Conservation (phyloP, 2,329 filamentous ascomycete genomes). For the Verticillium zaregamsianum region DNA sequence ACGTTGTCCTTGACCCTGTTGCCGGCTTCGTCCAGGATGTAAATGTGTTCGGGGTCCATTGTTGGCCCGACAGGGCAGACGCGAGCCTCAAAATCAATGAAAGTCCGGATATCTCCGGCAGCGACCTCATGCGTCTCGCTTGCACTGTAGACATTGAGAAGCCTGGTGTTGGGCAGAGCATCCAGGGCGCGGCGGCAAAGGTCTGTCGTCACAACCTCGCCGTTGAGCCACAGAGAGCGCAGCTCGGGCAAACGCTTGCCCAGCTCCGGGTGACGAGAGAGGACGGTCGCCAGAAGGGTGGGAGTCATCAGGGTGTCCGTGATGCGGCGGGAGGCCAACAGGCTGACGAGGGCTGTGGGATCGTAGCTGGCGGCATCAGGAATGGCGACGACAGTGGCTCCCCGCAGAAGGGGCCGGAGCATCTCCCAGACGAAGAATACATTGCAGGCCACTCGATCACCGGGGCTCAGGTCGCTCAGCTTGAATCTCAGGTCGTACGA, state of each 20-base stretch:
- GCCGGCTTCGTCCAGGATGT: constrained; percentile 67
- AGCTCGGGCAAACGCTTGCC: constrained; percentile 60
- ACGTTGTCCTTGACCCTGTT: constrained; percentile 58
- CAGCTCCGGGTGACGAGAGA: constrained; percentile 65
- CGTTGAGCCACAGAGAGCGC: constrained; percentile 73
- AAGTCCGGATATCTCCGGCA: constrained; percentile 68
- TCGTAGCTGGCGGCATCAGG: constrained; percentile 77
- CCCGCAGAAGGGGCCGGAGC: constrained; percentile 68
- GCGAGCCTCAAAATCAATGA: constrained; percentile 56
- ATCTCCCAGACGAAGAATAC: constrained; percentile 89
- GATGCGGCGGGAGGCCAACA: constrained; percentile 61
- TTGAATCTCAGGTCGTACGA: constrained; percentile 72
- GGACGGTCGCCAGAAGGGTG: constrained; percentile 69
- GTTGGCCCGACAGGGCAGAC: constrained; percentile 74
- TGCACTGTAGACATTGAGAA: constrained; percentile 79
- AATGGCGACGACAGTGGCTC: constrained; percentile 71
- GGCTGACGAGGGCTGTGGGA: constrained; percentile 66
- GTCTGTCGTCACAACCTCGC: constrained; percentile 77
- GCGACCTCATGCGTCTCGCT: constrained; percentile 80
- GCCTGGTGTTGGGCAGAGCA: constrained; percentile 62
- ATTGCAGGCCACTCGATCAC: constrained; percentile 80
- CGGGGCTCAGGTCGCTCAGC: constrained; percentile 64
- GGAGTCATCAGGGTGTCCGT: constrained; percentile 84
- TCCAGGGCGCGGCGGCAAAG: constrained; percentile 64
- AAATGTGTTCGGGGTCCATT: constrained; percentile 62